Evolutionary conservation across 805 yeast genomes (phyloP).

Genomic region (Zygotorulaspora sp.): DNA sequence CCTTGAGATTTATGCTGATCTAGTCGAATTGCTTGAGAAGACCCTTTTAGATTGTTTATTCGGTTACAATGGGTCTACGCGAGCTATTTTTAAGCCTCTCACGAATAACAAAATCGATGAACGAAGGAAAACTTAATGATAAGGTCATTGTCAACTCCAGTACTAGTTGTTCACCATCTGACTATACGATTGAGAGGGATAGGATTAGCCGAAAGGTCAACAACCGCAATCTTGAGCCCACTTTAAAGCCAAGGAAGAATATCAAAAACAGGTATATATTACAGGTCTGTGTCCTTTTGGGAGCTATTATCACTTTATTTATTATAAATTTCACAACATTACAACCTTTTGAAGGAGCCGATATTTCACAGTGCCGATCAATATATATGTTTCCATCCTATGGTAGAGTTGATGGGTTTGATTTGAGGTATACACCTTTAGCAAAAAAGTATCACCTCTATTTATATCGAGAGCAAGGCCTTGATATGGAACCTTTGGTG

Average conservation of each 20-base stretch:
- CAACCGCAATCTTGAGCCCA: too few species aligned
- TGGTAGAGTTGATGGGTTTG: conserved; percentile 69
- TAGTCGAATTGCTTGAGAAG: too few species aligned
- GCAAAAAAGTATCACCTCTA: conserved; percentile 70
- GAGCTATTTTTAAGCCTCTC: conserved; percentile 1
- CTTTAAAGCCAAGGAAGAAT: too few species aligned
- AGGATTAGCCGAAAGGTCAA: too few species aligned
- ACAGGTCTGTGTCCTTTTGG: background rate
- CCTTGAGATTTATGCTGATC: too few species aligned
- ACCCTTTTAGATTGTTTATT: too few species aligned
- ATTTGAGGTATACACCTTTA: conserved; percentile 61
- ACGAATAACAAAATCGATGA: background rate
- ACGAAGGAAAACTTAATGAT: too few species aligned
- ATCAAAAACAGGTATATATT: too few species aligned
- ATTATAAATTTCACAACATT: conserved; percentile 11
- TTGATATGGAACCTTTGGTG: conserved; percentile 50
- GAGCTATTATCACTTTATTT: conserved; percentile 11
- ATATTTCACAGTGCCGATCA: conserved; percentile 53
- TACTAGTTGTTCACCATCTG: too few species aligned
- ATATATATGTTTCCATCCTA: conserved; percentile 83
- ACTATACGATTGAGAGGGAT: too few species aligned
- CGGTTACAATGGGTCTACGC: background rate
- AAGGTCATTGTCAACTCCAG: too few species aligned
- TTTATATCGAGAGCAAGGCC: conserved; percentile 78
- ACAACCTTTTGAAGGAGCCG: conserved; percentile 40